These are phyloP conservation scores for Candida sp. DNA, from an alignment of 1,139 yeast genomes.

Conservation along the genomic window DNA sequence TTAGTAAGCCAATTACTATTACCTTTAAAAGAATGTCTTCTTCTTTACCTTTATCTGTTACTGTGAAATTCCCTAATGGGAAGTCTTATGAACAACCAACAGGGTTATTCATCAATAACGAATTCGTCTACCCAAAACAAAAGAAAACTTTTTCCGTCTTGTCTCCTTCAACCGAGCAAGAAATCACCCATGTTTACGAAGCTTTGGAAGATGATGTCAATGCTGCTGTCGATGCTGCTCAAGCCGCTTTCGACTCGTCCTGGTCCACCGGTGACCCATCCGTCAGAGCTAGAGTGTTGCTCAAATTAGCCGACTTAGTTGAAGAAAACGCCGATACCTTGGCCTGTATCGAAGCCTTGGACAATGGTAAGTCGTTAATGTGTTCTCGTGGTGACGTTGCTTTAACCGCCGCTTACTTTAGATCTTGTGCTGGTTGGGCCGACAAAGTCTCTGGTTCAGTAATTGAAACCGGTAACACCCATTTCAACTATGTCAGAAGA, in stretches of 20 bases:
- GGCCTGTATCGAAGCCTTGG: conserved; percentile 71
- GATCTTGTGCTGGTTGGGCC: conserved; percentile 83
- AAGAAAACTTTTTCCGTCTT: conserved; percentile 61
- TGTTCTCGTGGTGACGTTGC: conserved; percentile 54
- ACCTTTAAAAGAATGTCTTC: conserved; percentile 1
- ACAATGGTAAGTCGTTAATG: conserved; percentile 73
- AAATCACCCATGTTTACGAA: conserved; percentile 61
- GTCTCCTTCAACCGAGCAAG: conserved; percentile 67
- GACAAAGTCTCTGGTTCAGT: conserved; percentile 73
- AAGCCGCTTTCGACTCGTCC: conserved; percentile 50
- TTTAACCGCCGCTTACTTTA: conserved; percentile 58
- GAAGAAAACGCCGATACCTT: conserved; percentile 57
- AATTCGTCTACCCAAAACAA: conserved; percentile 26
- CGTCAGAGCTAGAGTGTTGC: conserved; percentile 49
- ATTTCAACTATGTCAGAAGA: conserved; percentile 55
- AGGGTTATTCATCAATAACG: conserved; percentile 76
- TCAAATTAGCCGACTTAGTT: conserved; percentile 61
- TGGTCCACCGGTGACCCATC: conserved; percentile 39
- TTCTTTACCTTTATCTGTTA: conserved; percentile 42
- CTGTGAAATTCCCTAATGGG: conserved; percentile 62
- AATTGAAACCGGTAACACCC: conserved; percentile 58
- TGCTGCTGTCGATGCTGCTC: conserved; percentile 76
- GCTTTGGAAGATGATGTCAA: conserved; percentile 73
- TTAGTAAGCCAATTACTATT: not conserved
- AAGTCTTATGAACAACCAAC: conserved; percentile 22